phyloP scores from a whole-genome alignment of 306 rosid genomes.

The Purshia tridentata region DNA sequence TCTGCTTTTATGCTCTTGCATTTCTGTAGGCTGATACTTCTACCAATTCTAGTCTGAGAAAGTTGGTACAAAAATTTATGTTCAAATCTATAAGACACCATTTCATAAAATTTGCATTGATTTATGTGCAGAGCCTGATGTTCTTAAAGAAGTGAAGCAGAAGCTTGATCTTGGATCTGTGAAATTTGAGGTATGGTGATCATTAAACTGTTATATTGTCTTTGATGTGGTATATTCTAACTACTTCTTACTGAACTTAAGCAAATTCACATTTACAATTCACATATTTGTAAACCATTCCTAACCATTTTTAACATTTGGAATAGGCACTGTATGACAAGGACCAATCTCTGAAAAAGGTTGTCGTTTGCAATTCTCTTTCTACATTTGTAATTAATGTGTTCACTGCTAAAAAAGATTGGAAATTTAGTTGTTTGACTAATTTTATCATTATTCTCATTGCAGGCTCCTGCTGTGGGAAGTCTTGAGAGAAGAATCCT shows the following conservation, averaged over 20 bases:
- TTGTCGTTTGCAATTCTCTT: conserved; percentile 22
- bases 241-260: too few relatives aligned
- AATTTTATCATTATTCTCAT: conserved; percentile 16
- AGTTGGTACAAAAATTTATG: background rate
- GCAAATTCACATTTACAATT: background rate
- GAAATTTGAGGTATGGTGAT: conserved; percentile 74
- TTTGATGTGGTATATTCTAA: background rate
- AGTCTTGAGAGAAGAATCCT: conserved; percentile 77
- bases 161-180: conserved; percentile 92
- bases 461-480: conserved; percentile 67
- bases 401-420: conserved; percentile 8
- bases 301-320: conserved; percentile 18
- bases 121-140: conserved; percentile 82
- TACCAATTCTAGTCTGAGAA: background rate
- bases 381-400: conserved; percentile 11
- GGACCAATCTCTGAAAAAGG: conserved; percentile 79
- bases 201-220: background rate
- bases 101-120: conserved; percentile 10
- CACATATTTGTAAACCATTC: background rate
- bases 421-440: background rate
- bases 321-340: conserved; percentile 84
- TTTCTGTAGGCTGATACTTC: conserved; percentile 2
- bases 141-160: conserved; percentile 92
- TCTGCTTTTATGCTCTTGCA: background rate
- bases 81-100: background rate